Evolutionary conservation across 345 rosid species (phyloP).

Genomic region (Salix udensis): DNA sequence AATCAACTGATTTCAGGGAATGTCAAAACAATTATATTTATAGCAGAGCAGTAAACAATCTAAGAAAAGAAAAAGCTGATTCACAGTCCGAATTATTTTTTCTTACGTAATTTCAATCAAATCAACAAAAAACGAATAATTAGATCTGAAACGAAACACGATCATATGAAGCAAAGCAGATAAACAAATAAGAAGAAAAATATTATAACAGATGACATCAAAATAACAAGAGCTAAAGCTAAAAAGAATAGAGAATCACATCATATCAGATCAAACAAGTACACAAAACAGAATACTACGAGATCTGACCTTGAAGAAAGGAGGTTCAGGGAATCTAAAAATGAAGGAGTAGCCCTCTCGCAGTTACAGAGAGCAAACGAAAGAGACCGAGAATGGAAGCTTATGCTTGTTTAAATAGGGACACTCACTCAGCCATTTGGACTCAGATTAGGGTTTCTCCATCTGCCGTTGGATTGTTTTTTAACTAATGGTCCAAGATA

Average conservation of each 20-base stretch:
- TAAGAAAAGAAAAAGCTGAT: neutral
- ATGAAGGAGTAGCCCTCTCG: neutral
- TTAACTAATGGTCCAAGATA: neutral
- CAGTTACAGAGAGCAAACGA: conserved; percentile 2
- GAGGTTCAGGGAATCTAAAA: neutral
- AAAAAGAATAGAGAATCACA: too few relatives aligned
- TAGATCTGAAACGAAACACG: neutral
- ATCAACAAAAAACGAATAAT: neutral
- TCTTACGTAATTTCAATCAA: neutral
- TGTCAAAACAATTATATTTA: too few relatives aligned
- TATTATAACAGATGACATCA: neutral
- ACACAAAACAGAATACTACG: neutral
- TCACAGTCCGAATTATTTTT: neutral
- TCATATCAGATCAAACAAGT: neutral
- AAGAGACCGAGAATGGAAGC: neutral
- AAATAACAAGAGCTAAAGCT: neutral
- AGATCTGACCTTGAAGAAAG: conserved; percentile 6
- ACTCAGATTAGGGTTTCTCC: neutral
- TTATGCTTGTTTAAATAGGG: neutral
- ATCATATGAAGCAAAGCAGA: neutral
- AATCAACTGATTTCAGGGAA: neutral
- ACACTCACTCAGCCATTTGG: neutral
- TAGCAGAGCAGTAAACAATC: neutral
- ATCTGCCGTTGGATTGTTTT: neutral
- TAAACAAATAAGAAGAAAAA: neutral